These are phyloP conservation scores for Bondarzewia mesenterica DNA, from an alignment of 1,284 basidiomycete species.

Conservation along the genomic window DNA sequence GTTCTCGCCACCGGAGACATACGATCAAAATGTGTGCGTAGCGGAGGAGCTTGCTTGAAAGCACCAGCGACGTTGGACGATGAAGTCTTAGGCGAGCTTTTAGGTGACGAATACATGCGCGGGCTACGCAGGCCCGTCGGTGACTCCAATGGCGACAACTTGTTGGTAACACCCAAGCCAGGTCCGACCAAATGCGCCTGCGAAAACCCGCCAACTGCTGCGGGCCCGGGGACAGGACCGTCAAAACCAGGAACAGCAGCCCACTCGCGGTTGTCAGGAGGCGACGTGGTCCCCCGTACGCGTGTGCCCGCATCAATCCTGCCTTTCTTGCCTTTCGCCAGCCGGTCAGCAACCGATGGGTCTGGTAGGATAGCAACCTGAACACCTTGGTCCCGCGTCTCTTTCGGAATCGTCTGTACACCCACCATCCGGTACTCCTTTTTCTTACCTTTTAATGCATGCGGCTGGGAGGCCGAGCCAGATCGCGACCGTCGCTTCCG, in stretches of 20 bases:
- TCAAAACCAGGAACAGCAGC: neutral
- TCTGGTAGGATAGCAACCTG: constrained; percentile 32
- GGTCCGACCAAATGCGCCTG: neutral
- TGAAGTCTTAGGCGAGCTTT: constrained; percentile 22
- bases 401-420: constrained; percentile 49
- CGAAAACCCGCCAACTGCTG: neutral
- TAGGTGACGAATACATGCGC: constrained; percentile 18
- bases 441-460: constrained; percentile 33
- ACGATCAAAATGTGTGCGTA: constrained; percentile 18
- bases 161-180: constrained; percentile 11
- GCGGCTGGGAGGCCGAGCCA: constrained; percentile 18
- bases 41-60: constrained; percentile 13
- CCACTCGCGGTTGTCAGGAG: neutral
- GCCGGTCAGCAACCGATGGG: constrained; percentile 11
- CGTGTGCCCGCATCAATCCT: neutral
- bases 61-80: constrained; percentile 17
- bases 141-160: constrained; percentile 22
- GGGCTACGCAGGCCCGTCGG: constrained; percentile 26
- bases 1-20: constrained; percentile 22
- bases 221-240: neutral
- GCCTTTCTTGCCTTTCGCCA: constrained; percentile 10
- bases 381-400: constrained; percentile 42
- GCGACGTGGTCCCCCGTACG: constrained; percentile 6
- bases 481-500: constrained; percentile 26
- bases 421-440: constrained; percentile 46